A percentile compares a stretch with the other conserved stretches of the same genome.
Conservation (phyloP, 495 filamentous ascomycete species). For the Barbatosphaeria neglecta region DNA sequence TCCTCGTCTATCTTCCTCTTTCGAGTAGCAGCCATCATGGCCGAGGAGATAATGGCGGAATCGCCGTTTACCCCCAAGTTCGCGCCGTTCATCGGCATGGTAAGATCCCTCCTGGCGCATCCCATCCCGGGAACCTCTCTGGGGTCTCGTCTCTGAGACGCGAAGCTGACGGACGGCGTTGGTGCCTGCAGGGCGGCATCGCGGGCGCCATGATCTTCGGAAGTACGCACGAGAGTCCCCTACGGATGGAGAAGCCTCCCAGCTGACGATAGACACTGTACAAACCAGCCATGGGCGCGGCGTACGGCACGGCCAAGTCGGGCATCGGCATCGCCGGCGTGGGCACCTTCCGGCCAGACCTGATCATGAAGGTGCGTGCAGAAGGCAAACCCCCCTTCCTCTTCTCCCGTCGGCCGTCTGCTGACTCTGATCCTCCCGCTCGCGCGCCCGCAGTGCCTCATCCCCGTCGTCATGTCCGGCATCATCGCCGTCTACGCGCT, state of each 20-base stretch:
- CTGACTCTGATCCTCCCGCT: background rate
- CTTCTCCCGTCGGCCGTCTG: background rate
- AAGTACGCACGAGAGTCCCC: conserved; percentile 48
- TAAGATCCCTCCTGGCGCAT: conserved; percentile 39
- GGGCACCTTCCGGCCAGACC: conserved; percentile 79
- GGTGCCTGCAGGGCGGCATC: conserved; percentile 67
- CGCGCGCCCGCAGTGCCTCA: conserved; percentile 51
- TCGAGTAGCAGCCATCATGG: background rate
- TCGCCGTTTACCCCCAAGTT: conserved; percentile 72
- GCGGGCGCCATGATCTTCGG: conserved; percentile 92
- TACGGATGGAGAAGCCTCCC: too few species aligned
- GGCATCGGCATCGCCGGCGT: conserved; percentile 95
- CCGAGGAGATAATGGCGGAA: conserved; percentile 45
- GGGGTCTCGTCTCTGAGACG: background rate
- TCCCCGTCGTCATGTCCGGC: conserved; percentile 98
- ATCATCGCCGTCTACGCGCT: conserved; percentile 98
- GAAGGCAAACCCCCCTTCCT: background rate
- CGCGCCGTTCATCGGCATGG: conserved; percentile 96
- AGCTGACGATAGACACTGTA: conserved; percentile 3
- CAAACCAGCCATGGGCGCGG: conserved; percentile 70
- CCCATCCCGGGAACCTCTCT: background rate
- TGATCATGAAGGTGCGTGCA: conserved; percentile 93
- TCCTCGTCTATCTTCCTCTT: background rate
- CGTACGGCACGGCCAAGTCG: conserved; percentile 94
- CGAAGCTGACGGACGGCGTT: background rate